Base-by-base conservation (phyloP, 257 asterid genomes). In the Ehretia macrophylla region DNA sequence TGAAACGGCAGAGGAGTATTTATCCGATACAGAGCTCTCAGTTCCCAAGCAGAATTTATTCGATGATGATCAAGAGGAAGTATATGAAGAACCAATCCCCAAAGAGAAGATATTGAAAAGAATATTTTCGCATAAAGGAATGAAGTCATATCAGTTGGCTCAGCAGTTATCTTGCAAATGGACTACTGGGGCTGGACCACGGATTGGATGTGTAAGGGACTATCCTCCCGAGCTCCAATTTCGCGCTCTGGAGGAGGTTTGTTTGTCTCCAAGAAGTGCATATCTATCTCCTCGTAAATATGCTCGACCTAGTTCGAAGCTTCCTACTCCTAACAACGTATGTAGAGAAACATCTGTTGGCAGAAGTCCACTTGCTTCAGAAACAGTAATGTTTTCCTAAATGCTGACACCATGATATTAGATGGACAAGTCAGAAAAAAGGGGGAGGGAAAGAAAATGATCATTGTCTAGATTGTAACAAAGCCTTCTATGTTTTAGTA, bases 101-200 rank as follows among this genome's bases (percentile, higher is more conserved):
- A 71, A 75, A 55, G 95, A 81, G 20, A 78, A 81, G 83, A 88
- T 88, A 0, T 51, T 81, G n/a, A 72, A 74, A 75, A 81, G 97
- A 55, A 81, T 92, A 68, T 68, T 76, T 58, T 84, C 94, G 4
- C 90, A 84, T 18, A 83, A 81, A 70, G 81, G 84, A 57, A 72
- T 78, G 74, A 84, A 70, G 58, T 92, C 98, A 0, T 86, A 79
- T 55, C 94, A 84, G 77, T 55, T 92, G 72, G 99, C 89, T 6
- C 57, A 83, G 35, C 97, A 82, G n/a, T 48, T 92, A 53, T 73
- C 90, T 3, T 79, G 93, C 79, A 82, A 46, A 80, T 92, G 98
- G 98, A 82, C 90, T 5, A 88, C 99, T 0, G 99, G 99, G 48
- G 97, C 97, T 0, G 99, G 99, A 0, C 97, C 99, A 5, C 65